phyloP scores from a whole-genome alignment of 805 yeast species.

The Jamesozyma rosinii region DNA sequence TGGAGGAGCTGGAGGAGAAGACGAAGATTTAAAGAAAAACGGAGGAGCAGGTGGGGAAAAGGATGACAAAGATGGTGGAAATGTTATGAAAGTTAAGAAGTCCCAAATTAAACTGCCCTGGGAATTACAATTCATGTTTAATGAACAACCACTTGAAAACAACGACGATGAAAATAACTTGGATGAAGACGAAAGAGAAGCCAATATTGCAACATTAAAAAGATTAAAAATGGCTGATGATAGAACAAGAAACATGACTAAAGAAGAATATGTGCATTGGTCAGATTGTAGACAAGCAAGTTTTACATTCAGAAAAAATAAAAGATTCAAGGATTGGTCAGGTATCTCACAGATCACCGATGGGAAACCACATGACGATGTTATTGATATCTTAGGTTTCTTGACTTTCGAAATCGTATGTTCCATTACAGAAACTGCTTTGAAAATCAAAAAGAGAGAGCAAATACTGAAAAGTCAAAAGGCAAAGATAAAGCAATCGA shows the following conservation, averaged over 20 bases:
- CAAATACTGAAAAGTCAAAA: conserved; percentile 38
- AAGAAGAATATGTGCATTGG: conserved; percentile 97
- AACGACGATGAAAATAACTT: conserved; percentile 54
- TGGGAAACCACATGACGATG: conserved; percentile 90
- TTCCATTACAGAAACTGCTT: conserved; percentile 83
- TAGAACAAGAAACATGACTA: conserved; percentile 86
- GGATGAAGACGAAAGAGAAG: conserved; percentile 87
- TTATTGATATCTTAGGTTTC: conserved; percentile 89
- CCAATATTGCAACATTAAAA: conserved; percentile 78
- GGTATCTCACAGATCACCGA: conserved; percentile 78
- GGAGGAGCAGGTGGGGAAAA: conserved; percentile 20
- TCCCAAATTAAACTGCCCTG: conserved; percentile 82
- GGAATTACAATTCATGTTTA: conserved; percentile 91
- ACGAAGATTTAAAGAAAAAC: conserved; percentile 28
- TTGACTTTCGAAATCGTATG: conserved; percentile 95
- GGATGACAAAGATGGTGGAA: conserved; percentile 36
- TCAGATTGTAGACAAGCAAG: conserved; percentile 97
- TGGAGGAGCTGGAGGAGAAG: conserved; percentile 20
- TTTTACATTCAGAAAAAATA: conserved; percentile 89
- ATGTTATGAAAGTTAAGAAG: conserved; percentile 53
- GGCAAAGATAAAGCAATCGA: conserved; percentile 29
- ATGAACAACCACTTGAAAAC: conserved; percentile 75
- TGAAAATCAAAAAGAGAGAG: conserved; percentile 65
- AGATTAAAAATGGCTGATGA: conserved; percentile 89
- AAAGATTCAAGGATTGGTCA: conserved; percentile 94